Conservation (phyloP, 257 asterid genomes). For the Salvia miltiorrhiza region DNA sequence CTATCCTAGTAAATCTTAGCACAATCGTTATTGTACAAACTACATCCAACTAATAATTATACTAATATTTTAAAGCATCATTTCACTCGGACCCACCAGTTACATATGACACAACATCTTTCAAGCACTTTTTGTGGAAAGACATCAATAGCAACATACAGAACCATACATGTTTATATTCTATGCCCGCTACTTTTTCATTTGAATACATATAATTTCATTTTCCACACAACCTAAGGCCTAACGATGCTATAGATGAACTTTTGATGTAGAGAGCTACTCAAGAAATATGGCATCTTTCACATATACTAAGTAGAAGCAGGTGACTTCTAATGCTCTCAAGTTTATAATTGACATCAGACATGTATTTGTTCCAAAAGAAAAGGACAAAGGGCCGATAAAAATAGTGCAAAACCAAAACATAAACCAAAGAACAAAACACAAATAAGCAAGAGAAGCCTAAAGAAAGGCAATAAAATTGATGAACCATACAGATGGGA, state of each 20-base stretch:
- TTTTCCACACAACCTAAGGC: not conserved
- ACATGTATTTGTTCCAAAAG: slow-evolving; percentile 1
- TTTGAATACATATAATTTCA: not conserved
- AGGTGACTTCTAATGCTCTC: not conserved
- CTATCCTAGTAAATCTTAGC: too few relatives aligned
- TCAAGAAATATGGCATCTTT: not conserved
- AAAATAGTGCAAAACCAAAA: slow-evolving; percentile 3
- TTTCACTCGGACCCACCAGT: not conserved
- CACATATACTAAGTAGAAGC: too few relatives aligned
- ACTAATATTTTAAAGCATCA: not conserved
- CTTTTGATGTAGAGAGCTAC: slow-evolving; percentile 8
- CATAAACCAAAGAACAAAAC: slow-evolving; percentile 9
- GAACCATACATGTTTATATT: not conserved
- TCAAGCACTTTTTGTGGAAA: not conserved
- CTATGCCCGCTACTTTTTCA: not conserved
- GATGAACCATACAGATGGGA: slow-evolving; percentile 85
- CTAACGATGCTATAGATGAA: not conserved
- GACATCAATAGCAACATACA: not conserved
- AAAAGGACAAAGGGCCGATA: not conserved
- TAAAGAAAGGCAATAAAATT: slow-evolving; percentile 20
- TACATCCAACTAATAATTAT: not conserved
- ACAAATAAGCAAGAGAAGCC: slow-evolving; percentile 20
- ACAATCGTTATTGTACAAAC: not conserved
- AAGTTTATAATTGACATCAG: slow-evolving; percentile 8
- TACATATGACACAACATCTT: not conserved